Conservation (phyloP, 2,329 filamentous ascomycete species). For the Keithomyces neogunnii region DNA sequence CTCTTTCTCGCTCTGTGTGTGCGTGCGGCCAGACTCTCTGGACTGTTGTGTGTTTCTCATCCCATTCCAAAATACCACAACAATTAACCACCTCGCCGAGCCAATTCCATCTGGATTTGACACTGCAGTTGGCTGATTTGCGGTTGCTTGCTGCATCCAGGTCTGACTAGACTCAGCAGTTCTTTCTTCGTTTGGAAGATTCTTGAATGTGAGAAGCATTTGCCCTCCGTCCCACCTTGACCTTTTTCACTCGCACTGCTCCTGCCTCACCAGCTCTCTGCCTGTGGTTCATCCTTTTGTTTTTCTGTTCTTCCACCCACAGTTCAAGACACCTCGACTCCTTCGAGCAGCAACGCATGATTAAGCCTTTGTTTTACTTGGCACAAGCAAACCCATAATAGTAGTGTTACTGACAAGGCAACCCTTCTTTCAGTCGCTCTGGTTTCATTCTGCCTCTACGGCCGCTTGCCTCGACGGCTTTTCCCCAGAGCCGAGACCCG, state of each 20-base stretch:
- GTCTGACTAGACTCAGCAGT: background rate
- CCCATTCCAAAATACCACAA: conserved; percentile 1
- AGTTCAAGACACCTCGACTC: conserved; percentile 3
- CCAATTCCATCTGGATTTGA: background rate
- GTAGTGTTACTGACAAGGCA: conserved; percentile 7
- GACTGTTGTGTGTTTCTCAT: background rate
- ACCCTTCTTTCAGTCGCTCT: conserved; percentile 1
- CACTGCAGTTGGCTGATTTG: background rate
- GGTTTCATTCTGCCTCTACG: background rate
- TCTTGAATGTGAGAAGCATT: background rate
- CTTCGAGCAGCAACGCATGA: conserved; percentile 3
- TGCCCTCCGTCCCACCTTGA: background rate
- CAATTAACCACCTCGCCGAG: background rate
- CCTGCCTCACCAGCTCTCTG: background rate
- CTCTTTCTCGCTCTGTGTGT: background rate
- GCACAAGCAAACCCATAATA: background rate
- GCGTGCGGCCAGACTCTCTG: background rate
- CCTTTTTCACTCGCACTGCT: background rate
- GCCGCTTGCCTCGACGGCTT: conserved; percentile 2
- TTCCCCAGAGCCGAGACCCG: too few species aligned
- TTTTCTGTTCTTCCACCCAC: background rate
- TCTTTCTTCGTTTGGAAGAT: background rate
- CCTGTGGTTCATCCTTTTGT: background rate
- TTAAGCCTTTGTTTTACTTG: background rate
- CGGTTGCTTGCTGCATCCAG: background rate